phyloP scores from a whole-genome alignment of 1,139 yeast genomes.

The Saccharomyces hybrid region DNA sequence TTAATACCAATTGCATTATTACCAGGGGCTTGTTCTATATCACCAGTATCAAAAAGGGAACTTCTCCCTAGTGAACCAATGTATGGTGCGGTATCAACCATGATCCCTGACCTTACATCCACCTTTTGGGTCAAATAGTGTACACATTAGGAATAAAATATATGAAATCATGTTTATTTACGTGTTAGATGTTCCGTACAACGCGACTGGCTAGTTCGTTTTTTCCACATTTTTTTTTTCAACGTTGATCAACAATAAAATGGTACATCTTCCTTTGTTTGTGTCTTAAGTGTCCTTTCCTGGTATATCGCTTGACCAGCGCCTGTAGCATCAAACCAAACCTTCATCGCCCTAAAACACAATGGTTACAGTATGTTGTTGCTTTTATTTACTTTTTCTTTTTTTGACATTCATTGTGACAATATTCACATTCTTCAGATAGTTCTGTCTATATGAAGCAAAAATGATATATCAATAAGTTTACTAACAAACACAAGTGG shows the following conservation, averaged over 20 bases:
- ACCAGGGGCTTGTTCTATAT: neutral
- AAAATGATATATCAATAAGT: neutral
- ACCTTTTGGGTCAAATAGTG: neutral
- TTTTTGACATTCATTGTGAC: neutral
- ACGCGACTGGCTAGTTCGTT: neutral
- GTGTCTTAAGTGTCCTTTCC: neutral
- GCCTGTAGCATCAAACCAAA: neutral
- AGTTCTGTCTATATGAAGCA: neutral
- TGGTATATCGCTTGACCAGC: neutral
- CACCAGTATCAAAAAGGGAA: conserved; percentile 10
- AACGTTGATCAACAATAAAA: conserved; percentile 1
- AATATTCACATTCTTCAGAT: neutral
- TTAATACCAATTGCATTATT: neutral
- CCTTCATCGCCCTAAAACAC: neutral
- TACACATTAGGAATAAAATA: neutral
- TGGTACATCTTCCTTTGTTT: neutral
- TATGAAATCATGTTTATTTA: neutral
- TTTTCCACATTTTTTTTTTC: neutral
- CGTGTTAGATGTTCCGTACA: conserved; percentile 1
- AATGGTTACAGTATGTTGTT: conserved; percentile 18
- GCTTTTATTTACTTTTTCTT: neutral
- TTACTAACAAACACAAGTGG: neutral
- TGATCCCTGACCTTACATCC: neutral
- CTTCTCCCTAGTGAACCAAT: conserved; percentile 7
- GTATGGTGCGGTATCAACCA: neutral